A percentile compares a stretch with the other conserved stretches of the same genome.
Conservation (phyloP, 2,329 filamentous ascomycete genomes). For the Alternaria rosae region DNA sequence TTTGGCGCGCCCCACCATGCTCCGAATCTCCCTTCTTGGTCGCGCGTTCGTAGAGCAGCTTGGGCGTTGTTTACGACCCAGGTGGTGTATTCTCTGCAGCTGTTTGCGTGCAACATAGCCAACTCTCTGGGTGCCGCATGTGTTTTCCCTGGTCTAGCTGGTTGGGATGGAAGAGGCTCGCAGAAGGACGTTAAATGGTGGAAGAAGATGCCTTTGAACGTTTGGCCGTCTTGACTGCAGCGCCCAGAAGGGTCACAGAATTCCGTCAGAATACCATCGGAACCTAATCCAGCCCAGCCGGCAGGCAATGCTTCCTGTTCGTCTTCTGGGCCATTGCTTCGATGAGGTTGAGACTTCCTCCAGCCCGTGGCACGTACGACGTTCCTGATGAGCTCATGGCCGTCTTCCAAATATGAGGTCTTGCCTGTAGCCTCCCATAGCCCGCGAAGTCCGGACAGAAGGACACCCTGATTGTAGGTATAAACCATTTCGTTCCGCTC, state of each 20-base stretch:
- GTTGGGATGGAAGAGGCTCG: constrained; percentile 62
- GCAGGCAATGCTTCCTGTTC: not conserved
- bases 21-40: constrained; percentile 75
- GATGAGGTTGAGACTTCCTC: constrained; percentile 46
- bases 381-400: constrained; percentile 75
- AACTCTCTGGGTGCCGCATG: constrained; percentile 43
- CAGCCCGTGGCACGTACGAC: constrained; percentile 84
- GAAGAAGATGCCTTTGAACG: constrained; percentile 96
- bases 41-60: constrained; percentile 74
- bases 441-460: constrained; percentile 81
- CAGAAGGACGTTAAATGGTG: constrained; percentile 87
- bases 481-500: constrained; percentile 86
- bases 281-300: constrained; percentile 76
- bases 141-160: constrained; percentile 57
- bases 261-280: constrained; percentile 83
- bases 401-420: constrained; percentile 76
- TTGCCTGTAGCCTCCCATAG: constrained; percentile 81
- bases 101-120: constrained; percentile 59
- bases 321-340: not conserved
- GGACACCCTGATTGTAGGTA: constrained; percentile 93
- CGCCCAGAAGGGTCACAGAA: constrained; percentile 75
- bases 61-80: constrained; percentile 84
- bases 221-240: constrained; percentile 85
- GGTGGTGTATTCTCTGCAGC: constrained; percentile 70
- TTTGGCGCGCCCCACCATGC: constrained; percentile 79